Evolutionary conservation across 2,329 filamentous ascomycete species (phyloP).

Genomic region (Seiridium cupressi): DNA sequence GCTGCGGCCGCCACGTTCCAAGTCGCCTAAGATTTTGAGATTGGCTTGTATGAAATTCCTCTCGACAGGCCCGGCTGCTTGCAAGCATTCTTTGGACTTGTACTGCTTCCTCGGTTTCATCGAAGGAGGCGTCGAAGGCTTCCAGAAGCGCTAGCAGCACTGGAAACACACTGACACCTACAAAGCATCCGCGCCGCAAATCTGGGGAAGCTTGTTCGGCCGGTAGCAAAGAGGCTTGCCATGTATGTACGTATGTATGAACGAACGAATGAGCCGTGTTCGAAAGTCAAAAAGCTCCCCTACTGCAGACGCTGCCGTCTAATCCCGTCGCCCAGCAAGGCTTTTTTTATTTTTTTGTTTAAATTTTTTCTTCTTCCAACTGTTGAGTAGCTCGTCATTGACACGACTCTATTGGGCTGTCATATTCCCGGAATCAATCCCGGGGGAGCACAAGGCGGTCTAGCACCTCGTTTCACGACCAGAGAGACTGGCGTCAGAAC

Average conservation of each 20-base stretch:
- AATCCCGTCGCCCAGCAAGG: no score
- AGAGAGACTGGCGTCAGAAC: background rate
- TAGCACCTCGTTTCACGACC: background rate
- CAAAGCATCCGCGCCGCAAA: background rate
- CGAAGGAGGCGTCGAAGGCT: background rate
- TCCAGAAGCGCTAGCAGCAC: background rate
- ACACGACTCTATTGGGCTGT: background rate
- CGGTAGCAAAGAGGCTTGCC: background rate
- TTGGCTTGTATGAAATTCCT: background rate
- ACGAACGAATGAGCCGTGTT: background rate
- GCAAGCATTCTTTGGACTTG: background rate
- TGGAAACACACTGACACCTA: background rate
- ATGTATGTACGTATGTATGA: background rate
- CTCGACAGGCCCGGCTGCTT: no score
- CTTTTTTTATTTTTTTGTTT: background rate
- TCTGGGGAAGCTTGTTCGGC: background rate
- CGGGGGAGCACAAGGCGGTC: background rate
- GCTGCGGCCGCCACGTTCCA: background rate
- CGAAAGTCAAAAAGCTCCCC: background rate
- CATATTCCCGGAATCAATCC: background rate
- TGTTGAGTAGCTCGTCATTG: background rate
- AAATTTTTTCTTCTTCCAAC: background rate
- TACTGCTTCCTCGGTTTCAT: background rate
- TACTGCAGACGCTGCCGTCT: background rate
- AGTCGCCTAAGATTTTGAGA: background rate